Conservation (phyloP, 768 basidiomycete species). For the Trametes sanguinea region DNA sequence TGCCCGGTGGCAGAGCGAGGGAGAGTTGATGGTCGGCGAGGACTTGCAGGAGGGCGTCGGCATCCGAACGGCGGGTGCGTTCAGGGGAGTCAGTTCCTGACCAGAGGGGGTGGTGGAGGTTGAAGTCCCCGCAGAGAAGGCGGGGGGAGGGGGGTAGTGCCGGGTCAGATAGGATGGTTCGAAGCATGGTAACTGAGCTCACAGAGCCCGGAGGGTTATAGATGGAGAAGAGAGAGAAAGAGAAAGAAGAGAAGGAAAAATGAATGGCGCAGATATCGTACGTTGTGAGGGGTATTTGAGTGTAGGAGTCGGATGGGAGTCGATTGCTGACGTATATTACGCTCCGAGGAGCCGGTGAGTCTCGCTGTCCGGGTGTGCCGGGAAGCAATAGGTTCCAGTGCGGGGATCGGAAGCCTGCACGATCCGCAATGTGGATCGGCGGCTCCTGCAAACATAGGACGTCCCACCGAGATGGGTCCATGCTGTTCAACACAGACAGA, state of each 20-base stretch:
- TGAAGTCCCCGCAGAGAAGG: slow-evolving; percentile 8
- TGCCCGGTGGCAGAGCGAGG: not conserved
- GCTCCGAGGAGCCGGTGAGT: not conserved
- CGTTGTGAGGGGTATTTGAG: not conserved
- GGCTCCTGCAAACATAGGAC: not conserved
- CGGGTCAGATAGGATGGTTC: not conserved
- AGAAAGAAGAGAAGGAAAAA: not conserved
- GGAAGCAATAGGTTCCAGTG: slow-evolving; percentile 6
- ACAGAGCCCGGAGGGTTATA: slow-evolving; percentile 5
- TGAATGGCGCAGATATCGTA: not conserved
- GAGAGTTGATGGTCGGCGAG: not conserved
- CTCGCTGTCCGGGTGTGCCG: not conserved
- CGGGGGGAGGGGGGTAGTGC: not conserved
- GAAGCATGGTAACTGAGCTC: not conserved
- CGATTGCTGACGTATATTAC: slow-evolving; percentile 8
- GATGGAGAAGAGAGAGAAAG: not conserved
- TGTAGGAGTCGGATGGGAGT: slow-evolving; percentile 2
- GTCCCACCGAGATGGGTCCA: not conserved
- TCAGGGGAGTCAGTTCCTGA: not conserved
- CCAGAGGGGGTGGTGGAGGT: slow-evolving; percentile 17
- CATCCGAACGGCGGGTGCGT: not conserved
- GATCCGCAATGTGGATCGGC: not conserved
- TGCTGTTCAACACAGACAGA: not conserved
- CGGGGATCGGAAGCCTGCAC: not conserved
- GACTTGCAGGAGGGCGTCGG: not conserved